Percentiles rank a stretch among this genome's conserved stretches.
Evolutionary conservation across 139 green algal species (phyloP).

Genomic region (Chlamydomonas schloesseri): DNA sequence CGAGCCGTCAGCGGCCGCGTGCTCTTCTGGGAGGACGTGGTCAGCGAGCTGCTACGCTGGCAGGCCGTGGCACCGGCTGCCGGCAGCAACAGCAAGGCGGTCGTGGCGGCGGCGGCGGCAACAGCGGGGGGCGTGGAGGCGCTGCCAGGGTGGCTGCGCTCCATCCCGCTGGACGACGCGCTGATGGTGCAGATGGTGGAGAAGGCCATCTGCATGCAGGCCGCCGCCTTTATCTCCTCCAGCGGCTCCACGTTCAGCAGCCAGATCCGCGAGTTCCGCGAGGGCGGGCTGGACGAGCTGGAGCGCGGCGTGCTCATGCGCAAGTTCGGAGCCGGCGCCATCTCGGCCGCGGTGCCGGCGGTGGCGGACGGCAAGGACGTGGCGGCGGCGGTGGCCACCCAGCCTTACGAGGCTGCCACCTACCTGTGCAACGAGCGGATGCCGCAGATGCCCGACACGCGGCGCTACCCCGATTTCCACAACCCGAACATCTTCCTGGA

Average conservation of each 20-base stretch:
- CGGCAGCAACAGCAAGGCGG: not conserved
- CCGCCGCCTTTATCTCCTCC: slow-evolving; percentile 23
- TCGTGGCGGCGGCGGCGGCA: no score
- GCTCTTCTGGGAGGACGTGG: slow-evolving; percentile 37
- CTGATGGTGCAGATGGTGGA: slow-evolving; percentile 52
- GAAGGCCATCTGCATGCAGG: slow-evolving; percentile 47
- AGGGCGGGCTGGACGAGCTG: slow-evolving; percentile 10
- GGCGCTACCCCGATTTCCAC: slow-evolving; percentile 2
- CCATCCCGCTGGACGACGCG: slow-evolving; percentile 13
- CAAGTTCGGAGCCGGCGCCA: not conserved
- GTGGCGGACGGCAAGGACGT: not conserved
- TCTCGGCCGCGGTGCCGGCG: not conserved
- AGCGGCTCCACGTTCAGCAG: slow-evolving; percentile 36
- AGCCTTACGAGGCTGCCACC: not conserved
- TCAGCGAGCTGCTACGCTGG: slow-evolving; percentile 12
- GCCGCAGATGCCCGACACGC: not conserved
- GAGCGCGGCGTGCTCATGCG: not conserved
- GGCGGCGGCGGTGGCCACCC: not conserved
- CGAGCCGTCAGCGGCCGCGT: not conserved
- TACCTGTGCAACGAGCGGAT: not conserved
- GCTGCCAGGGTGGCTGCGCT: not conserved
- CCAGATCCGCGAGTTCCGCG: slow-evolving; percentile 42
- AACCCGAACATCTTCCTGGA: slow-evolving; percentile 32
- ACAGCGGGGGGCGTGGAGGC: not conserved
- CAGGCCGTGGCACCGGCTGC: not conserved